Conservation (phyloP, 192 early-diverging fungal species). For the Coemansia sp. region DNA sequence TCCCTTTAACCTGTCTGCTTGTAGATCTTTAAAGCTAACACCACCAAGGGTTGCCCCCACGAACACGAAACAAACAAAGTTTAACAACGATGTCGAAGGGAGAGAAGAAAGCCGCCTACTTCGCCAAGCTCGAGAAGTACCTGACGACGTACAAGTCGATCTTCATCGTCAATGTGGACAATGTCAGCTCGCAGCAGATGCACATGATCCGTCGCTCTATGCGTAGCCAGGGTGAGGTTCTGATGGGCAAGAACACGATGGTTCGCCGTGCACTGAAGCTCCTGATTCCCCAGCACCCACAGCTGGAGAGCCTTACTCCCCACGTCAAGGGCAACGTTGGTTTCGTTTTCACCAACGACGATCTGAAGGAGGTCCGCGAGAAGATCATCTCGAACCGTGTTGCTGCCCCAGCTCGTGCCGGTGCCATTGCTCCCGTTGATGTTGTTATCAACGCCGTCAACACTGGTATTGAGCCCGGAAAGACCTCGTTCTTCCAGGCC, state of each 20-base stretch:
- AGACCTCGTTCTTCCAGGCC: constrained; percentile 99
- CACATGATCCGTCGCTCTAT: constrained; percentile 92
- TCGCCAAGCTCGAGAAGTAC: constrained; percentile 85
- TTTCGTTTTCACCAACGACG: constrained; percentile 99
- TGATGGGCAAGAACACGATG: constrained; percentile 99
- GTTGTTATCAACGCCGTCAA: constrained; percentile 94
- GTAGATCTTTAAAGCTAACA: constrained; percentile 49
- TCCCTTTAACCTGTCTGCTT: not conserved
- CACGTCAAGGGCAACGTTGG: constrained; percentile 95
- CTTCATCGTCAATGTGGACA: constrained; percentile 99
- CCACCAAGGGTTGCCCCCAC: constrained; percentile 35
- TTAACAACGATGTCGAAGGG: constrained; percentile 50
- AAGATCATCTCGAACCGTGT: constrained; percentile 93
- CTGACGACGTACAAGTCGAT: constrained; percentile 94
- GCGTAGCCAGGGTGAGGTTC: constrained; percentile 87
- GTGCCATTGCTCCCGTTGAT: constrained; percentile 91
- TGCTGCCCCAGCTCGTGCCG: constrained; percentile 93
- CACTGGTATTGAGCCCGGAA: constrained; percentile 99
- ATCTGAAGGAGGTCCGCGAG: constrained; percentile 93
- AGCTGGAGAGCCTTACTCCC: constrained; percentile 81
- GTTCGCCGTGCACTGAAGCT: constrained; percentile 80
- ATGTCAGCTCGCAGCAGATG: constrained; percentile 99
- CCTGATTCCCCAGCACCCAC: constrained; percentile 72
- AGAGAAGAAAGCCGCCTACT: constrained; percentile 95
- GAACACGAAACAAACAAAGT: constrained; percentile 26